phyloP scores from a whole-genome alignment of 2,329 filamentous ascomycete genomes.

The Penicillium crustosum region DNA sequence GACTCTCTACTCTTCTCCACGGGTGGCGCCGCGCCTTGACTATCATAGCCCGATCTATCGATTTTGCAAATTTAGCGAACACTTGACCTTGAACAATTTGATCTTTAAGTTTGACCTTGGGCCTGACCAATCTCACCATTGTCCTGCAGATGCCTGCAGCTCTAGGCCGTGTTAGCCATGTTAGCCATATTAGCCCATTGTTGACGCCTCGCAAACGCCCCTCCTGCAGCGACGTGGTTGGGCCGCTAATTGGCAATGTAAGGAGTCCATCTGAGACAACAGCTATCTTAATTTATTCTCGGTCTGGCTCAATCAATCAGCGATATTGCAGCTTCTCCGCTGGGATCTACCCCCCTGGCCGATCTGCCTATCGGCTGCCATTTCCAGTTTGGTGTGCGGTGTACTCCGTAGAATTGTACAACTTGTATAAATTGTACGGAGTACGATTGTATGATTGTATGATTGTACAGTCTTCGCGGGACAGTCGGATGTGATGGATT shows the following conservation, averaged over 20 bases:
- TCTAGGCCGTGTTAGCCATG: slow-evolving; percentile 5
- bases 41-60: slow-evolving; percentile 8
- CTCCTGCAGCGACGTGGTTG: slow-evolving; percentile 15
- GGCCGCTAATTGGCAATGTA: slow-evolving; percentile 17
- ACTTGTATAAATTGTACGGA: too few relatives aligned
- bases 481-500: slow-evolving; percentile 2
- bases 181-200: slow-evolving; percentile 13
- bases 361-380: slow-evolving; percentile 6
- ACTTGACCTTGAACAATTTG: neutral
- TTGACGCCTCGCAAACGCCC: slow-evolving; percentile 10
- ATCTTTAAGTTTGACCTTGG: neutral
- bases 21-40: slow-evolving; percentile 7
- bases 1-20: neutral
- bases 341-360: neutral
- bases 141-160: slow-evolving; percentile 2
- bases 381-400: slow-evolving; percentile 1
- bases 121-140: neutral
- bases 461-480: neutral
- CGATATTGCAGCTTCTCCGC: slow-evolving; percentile 1
- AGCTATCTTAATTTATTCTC: slow-evolving; percentile 9
- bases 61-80: neutral
- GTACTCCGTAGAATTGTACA: neutral
- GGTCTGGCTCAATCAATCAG: slow-evolving; percentile 13
- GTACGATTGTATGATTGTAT: too few relatives aligned
- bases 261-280: slow-evolving; percentile 24